These are phyloP conservation scores for Oryza meyeriana DNA, from an alignment of 176 grass and related monocot genomes.

Conservation along the genomic window DNA sequence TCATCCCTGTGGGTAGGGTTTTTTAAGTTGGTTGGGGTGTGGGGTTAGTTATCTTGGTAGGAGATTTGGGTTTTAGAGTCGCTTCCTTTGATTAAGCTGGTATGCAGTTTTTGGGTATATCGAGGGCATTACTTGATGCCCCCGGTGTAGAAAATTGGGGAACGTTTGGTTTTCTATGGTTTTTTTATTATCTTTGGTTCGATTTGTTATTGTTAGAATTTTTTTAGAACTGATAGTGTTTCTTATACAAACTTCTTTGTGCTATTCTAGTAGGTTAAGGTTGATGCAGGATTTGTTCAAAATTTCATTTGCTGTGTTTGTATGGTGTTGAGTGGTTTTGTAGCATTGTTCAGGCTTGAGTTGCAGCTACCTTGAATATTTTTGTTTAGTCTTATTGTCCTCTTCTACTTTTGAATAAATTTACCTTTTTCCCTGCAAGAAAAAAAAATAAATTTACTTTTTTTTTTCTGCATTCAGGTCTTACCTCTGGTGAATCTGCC, in stretches of 20 bases:
- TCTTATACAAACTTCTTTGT: background rate
- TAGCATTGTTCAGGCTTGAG: background rate
- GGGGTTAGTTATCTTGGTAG: background rate
- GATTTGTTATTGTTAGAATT: background rate
- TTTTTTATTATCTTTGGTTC: background rate
- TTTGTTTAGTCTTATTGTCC: background rate
- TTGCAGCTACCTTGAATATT: background rate
- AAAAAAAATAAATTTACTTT: background rate
- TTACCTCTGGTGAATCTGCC: slow-evolving; percentile 5
- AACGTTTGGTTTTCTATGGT: background rate
- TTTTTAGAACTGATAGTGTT: background rate
- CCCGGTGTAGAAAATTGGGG: background rate
- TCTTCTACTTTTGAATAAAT: background rate
- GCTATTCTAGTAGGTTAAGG: background rate
- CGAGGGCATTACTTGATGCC: background rate
- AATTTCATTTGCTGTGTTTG: background rate
- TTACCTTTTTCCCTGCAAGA: background rate
- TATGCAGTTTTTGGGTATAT: background rate
- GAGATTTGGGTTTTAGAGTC: background rate
- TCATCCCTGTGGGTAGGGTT: background rate
- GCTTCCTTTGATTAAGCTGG: background rate
- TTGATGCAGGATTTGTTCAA: background rate
- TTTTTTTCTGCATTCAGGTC: background rate
- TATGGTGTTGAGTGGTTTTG: too few relatives aligned
- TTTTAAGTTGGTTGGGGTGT: background rate